Evolutionary conservation across 108 stramenopile genomes (phyloP).

Genomic region (Nitzschia palea): DNA sequence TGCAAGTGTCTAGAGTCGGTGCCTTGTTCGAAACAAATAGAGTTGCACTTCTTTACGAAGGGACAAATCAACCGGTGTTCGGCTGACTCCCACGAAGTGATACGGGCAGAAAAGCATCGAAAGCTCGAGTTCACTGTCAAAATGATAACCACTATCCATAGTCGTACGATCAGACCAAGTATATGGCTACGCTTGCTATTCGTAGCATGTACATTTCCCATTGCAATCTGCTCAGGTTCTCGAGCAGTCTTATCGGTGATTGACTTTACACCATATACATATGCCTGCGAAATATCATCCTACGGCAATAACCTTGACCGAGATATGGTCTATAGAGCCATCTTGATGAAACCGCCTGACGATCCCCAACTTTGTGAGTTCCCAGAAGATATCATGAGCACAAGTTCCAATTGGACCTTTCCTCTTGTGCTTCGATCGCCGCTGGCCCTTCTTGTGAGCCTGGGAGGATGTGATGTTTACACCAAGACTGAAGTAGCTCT

Average conservation of each 20-base stretch:
- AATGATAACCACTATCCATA: no score
- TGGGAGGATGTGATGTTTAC: constrained; percentile 36
- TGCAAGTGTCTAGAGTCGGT: no score
- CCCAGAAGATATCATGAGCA: neutral
- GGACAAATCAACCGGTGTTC: no score
- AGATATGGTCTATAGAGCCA: neutral
- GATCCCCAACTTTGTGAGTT: constrained; percentile 19
- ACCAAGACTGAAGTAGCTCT: constrained; percentile 34
- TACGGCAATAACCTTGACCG: constrained; percentile 1
- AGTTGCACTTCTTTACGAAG: no score
- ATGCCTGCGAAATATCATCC: constrained; percentile 2
- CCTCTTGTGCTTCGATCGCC: neutral
- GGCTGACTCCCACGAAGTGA: no score
- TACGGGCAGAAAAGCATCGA: no score
- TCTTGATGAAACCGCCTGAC: constrained; percentile 18
- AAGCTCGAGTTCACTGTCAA: no score
- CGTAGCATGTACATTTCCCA: neutral
- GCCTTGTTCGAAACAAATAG: no score
- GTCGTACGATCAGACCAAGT: no score
- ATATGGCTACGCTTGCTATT: neutral
- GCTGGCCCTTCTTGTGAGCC: constrained; percentile 40
- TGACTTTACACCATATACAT: constrained; percentile 4
- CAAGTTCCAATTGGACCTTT: neutral
- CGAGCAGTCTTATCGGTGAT: constrained; percentile 7
- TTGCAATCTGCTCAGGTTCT: neutral